Evolutionary conservation across 1,284 basidiomycete genomes (phyloP), one percentile per base, ranked within the genome.

Genomic region (Sporisorium exsertum): DNA sequence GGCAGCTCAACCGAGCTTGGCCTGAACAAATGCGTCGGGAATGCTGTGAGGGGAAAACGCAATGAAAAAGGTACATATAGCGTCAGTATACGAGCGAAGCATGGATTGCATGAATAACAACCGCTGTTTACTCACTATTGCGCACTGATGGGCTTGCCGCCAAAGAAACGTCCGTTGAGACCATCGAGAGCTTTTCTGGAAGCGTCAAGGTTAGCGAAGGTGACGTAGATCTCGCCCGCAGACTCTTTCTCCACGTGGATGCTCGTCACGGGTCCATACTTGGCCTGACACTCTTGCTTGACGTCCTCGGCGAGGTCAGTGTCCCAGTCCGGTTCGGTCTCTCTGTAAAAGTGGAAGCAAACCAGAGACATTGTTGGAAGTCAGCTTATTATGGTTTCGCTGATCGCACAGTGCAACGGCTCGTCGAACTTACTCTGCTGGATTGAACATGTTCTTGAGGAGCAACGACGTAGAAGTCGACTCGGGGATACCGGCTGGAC

Each of bases 291-390:
- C 88, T 99, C 97, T 64, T 90, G 90, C 87, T 94, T 95, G 84
- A 99, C 94, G 83, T 99, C 96, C 33, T 97, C 95, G 57, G 91
- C 93, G 37, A 99, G 91, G 61, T 98, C 97, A 70, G 91, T 92
- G 85, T 98, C 94, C 97, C 96, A 99, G 81, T 97, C 93, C 33
- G 89, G 90, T 77, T 96, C 96, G 22, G 93, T 95, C 89, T 99
- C 97, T 32, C 47, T 49, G 47, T n/a, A 10, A 18, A 29, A 10
- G 15, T n/a, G n/a, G 29, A 49, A 29, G 47, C 4, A 29, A 49
- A 29, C 18, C 8, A n/a, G 5, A 8, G 15, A 29, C 8, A 8
- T 6, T 16, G 18, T 5, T 29, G 6, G 5, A 26, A 6, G 26
- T 49, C 27, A 49, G 47, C 18, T 27, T 29, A 12, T 3, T 40